Base-by-base conservation (phyloP, 2,329 filamentous ascomycete genomes). In the Penicillium sp. region DNA sequence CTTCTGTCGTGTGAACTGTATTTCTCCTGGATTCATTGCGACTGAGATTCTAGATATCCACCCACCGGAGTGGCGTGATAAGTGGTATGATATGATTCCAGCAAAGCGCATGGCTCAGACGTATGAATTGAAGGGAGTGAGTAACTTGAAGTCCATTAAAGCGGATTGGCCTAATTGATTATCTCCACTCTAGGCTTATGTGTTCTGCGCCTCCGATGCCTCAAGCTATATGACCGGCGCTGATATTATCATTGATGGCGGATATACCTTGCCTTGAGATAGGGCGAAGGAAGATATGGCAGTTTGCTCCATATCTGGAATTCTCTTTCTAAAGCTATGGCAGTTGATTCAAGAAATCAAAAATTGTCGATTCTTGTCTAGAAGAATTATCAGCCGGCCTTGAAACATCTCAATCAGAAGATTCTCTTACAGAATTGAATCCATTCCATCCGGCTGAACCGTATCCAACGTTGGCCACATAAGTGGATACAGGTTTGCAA, bases 141-240 rank as follows among this genome's bases (percentile, higher is more conserved):
- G 61, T 59, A 41, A 41, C 8, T 35, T n/a, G 6, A 23, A 29
- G 26, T 31, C 5, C 14, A 41, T 15, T 37, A 11, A 40, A n/a
- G 18, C 12, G 11, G 6, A 20, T 41, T 9, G 27, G 29, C 9
- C 25, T 4, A 3, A 31, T 45, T 59, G 43, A 53, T 23, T n/a
- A n/a, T n/a, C 26, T 7, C 8, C 4, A 12, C 33, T 25, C 23
- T 20, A 67, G 64, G 74, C 74, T 15, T 78, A 77, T 51, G 71
- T 79, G 14, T 79, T 78, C 57, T 70, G 76, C 22, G 77, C 78
- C 11, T 76, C 72, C 12, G 75, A 79, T 67, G 77, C 78, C 1
- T 79, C 74, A 45, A 76, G 73, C 45, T 81, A 80, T 54, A 79
- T 79, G 71, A 80, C 78, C 11, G 79, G 78, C 29, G 71, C 77